Percentiles rank a stretch among this genome's conserved stretches.
phyloP scores from a whole-genome alignment of 441 rosid genomes.

The Kokia cookei region DNA sequence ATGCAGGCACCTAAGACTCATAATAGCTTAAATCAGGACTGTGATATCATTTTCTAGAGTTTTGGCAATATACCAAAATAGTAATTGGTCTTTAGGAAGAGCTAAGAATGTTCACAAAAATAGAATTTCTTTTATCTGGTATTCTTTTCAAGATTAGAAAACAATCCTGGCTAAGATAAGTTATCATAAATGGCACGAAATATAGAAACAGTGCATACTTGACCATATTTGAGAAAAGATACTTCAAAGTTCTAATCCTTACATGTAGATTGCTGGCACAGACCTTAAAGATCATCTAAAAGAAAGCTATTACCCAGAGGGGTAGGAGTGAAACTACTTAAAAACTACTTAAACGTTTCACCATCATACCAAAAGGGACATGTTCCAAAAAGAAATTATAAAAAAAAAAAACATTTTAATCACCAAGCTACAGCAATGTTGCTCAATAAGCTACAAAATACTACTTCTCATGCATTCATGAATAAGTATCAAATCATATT shows the following conservation, averaged over 20 bases:
- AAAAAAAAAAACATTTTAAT: background rate
- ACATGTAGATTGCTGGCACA: background rate
- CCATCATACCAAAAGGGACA: background rate
- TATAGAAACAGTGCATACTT: background rate
- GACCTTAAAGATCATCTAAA: background rate
- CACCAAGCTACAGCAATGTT: background rate
- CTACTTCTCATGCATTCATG: background rate
- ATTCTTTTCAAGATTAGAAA: background rate
- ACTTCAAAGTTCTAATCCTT: background rate
- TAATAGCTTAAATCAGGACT: constrained; percentile 17
- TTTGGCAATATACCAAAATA: background rate
- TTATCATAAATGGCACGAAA: background rate
- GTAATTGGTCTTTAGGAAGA: background rate
- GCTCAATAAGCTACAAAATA: background rate
- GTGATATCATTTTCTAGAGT: background rate
- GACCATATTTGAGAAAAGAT: background rate
- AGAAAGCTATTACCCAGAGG: background rate
- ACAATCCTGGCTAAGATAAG: background rate
- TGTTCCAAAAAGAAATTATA: no score
- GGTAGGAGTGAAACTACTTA: background rate
- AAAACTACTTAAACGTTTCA: background rate
- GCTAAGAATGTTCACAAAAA: background rate
- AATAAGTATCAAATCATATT: background rate
- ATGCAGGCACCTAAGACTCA: constrained; percentile 76
- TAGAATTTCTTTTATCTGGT: background rate